phyloP scores from a whole-genome alignment of 2,329 filamentous ascomycete species.

The Dothistroma septosporum region DNA sequence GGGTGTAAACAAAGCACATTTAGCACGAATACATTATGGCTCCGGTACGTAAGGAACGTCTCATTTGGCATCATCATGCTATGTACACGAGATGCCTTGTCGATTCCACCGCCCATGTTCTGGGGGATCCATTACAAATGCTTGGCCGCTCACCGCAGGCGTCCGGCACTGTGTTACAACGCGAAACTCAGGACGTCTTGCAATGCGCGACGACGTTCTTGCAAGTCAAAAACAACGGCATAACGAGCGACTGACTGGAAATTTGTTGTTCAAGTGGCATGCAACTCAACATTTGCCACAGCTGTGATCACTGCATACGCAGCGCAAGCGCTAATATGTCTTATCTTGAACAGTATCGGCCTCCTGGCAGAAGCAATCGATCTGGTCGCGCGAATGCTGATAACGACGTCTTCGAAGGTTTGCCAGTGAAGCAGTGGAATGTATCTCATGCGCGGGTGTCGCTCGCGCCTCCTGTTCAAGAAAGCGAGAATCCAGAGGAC shows the following conservation, averaged over 20 bases:
- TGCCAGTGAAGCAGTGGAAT: constrained; percentile 89
- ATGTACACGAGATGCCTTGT: neutral
- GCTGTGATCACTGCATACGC: neutral
- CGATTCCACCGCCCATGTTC: neutral
- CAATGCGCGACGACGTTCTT: neutral
- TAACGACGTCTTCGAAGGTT: constrained; percentile 65
- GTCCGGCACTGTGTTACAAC: constrained; percentile 1
- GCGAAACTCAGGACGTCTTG: neutral
- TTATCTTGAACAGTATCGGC: constrained; percentile 47
- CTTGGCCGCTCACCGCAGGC: neutral
- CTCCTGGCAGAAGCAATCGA: constrained; percentile 55
- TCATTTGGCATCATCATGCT: neutral
- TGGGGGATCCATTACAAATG: neutral
- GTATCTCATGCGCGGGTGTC: constrained; percentile 41
- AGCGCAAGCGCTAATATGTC: constrained; percentile 16
- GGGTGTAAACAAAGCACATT: neutral
- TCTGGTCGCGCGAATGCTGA: constrained; percentile 57
- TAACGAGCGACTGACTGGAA: neutral
- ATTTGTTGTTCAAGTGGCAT: neutral
- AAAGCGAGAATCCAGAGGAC: constrained; percentile 34
- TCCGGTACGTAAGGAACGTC: constrained; percentile 11
- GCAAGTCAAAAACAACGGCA: neutral
- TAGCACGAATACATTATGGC: constrained; percentile 5
- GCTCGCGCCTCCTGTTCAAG: constrained; percentile 30
- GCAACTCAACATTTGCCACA: neutral